Conservation (phyloP, 768 basidiomycete genomes). For the Leccinum imitatum region DNA sequence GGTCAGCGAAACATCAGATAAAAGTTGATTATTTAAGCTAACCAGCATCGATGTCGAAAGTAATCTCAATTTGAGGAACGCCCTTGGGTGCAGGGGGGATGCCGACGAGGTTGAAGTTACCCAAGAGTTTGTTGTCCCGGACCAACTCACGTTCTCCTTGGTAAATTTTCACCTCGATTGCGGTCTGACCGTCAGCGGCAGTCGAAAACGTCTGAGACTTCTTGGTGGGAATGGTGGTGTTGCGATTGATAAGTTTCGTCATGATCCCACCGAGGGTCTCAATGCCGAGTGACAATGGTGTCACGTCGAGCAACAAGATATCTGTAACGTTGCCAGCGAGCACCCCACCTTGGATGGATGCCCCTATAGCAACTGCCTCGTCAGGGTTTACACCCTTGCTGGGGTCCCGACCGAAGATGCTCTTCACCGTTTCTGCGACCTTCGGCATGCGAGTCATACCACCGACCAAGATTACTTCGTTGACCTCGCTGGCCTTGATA, state of each 20-base stretch:
- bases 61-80: slow-evolving; percentile 78
- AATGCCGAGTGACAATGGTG: slow-evolving; percentile 93
- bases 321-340: slow-evolving; percentile 95
- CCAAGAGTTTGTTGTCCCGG: slow-evolving; percentile 96
- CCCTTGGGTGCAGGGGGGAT: slow-evolving; percentile 84
- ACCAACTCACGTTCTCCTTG: slow-evolving; percentile 99
- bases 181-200: slow-evolving; percentile 98
- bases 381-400: slow-evolving; percentile 99
- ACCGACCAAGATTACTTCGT: slow-evolving; percentile 97
- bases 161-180: slow-evolving; percentile 99
- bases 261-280: slow-evolving; percentile 99
- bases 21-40: slow-evolving; percentile 16
- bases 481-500: slow-evolving; percentile 87
- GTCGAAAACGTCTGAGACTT: slow-evolving; percentile 99
- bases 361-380: slow-evolving; percentile 98
- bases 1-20: not conserved
- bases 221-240: slow-evolving; percentile 99
- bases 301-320: slow-evolving; percentile 91
- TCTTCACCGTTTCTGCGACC: slow-evolving; percentile 85
- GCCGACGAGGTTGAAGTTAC: slow-evolving; percentile 99
- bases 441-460: slow-evolving; percentile 99
- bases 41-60: slow-evolving; percentile 98
- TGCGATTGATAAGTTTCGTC: slow-evolving; percentile 97
- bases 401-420: slow-evolving; percentile 92
- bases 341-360: slow-evolving; percentile 97